These are phyloP conservation scores for Fusarium sp. DNA, from an alignment of 2,329 filamentous ascomycete genomes.

Conservation along the genomic window DNA sequence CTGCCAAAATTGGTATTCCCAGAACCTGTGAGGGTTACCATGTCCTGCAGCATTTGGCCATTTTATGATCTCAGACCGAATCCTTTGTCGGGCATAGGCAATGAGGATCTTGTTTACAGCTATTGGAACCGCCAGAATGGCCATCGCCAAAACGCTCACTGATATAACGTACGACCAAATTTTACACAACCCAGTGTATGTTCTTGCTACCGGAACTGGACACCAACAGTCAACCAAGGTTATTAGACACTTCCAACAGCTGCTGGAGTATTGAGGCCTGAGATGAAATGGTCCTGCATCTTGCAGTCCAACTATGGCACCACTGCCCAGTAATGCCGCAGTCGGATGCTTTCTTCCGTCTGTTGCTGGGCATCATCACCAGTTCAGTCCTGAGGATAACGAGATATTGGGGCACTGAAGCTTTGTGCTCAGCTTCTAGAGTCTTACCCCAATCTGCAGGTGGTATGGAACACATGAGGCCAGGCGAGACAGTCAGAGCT, in stretches of 20 bases:
- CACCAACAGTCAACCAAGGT: not conserved
- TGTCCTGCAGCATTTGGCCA: constrained; percentile 15
- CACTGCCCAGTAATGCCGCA: constrained; percentile 18
- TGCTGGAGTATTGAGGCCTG: not conserved
- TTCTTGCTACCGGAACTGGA: constrained; percentile 4
- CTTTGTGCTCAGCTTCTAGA: constrained; percentile 39
- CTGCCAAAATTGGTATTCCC: constrained; percentile 40
- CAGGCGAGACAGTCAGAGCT: constrained; percentile 15
- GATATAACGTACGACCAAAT: too few species aligned
- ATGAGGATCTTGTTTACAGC: too few species aligned
- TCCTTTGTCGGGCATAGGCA: constrained; percentile 16
- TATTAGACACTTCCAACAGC: not conserved
- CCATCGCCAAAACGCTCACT: too few species aligned
- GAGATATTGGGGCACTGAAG: constrained; percentile 17
- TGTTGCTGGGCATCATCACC: constrained; percentile 2
- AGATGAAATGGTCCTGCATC: not conserved
- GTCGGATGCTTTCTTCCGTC: constrained; percentile 6
- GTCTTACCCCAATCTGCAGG: constrained; percentile 39
- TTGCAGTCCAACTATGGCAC: constrained; percentile 9
- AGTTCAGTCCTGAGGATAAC: constrained; percentile 11
- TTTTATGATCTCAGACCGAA: constrained; percentile 11
- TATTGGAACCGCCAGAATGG: too few species aligned
- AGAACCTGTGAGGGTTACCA: constrained; percentile 14
- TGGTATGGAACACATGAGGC: constrained; percentile 23
- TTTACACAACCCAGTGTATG: not conserved